Evolutionary conservation across 106 monocot genomes (phyloP).

Genomic region (Chionographis japonica): DNA sequence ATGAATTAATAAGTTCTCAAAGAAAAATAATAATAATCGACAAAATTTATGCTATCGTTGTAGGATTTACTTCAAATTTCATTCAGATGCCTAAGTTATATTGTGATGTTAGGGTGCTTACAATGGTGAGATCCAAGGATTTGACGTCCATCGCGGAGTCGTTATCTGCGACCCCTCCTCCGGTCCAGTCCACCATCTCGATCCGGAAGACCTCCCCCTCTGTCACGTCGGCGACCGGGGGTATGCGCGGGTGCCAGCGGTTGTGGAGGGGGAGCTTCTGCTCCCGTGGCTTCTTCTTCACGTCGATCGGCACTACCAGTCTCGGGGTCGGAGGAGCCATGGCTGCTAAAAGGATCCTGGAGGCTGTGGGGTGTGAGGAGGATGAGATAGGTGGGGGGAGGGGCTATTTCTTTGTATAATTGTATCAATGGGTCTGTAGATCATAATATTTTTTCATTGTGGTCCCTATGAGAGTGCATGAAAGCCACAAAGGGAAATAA

Average conservation of each 20-base stretch:
- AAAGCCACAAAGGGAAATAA: too few species aligned
- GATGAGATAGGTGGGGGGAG: too few species aligned
- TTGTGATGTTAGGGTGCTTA: conserved; percentile 21
- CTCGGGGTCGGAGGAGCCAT: conserved; percentile 73
- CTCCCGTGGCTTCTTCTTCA: conserved; percentile 78
- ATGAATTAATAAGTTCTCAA: too few species aligned
- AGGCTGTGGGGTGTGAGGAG: too few species aligned
- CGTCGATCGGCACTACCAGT: conserved; percentile 59
- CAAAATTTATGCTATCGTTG: too few species aligned
- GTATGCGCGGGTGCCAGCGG: conserved; percentile 81
- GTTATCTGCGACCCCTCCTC: conserved; percentile 50
- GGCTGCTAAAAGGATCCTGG: not conserved
- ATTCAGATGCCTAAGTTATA: too few species aligned
- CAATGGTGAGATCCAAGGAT: conserved; percentile 50
- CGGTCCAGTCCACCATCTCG: conserved; percentile 83
- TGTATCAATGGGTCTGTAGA: too few species aligned
- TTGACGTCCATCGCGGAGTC: conserved; percentile 70
- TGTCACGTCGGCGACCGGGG: conserved; percentile 56
- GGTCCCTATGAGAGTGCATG: too few species aligned
- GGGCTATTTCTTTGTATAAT: too few species aligned
- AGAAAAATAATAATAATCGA: too few species aligned
- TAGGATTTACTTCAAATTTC: too few species aligned
- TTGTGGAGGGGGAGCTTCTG: conserved; percentile 67
- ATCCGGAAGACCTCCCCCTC: conserved; percentile 67
- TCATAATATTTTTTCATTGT: too few species aligned